phyloP scores from a whole-genome alignment of 225 moss, liverwort and hornwort genomes.

The Rhytidiadelphus loreus region DNA sequence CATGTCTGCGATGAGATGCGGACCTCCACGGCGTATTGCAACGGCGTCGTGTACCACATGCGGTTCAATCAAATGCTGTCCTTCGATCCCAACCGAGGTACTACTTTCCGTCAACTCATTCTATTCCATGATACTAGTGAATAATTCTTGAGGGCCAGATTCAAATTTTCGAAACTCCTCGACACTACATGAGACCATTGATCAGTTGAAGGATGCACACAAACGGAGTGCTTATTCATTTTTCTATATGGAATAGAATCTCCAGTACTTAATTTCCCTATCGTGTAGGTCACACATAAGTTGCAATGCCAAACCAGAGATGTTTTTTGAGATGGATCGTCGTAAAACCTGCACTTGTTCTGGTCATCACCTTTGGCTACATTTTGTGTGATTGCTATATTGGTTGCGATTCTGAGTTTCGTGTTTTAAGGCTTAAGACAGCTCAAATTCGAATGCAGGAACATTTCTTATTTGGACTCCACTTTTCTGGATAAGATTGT shows the following conservation, averaged over 20 bases:
- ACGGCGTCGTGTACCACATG: constrained; percentile 50
- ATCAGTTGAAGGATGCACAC: neutral
- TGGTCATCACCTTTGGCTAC: neutral
- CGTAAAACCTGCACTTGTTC: neutral
- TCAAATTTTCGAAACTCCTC: neutral
- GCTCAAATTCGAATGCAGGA: neutral
- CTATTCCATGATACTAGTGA: neutral
- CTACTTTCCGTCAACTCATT: neutral
- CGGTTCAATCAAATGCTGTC: constrained; percentile 40
- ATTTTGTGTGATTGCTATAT: neutral
- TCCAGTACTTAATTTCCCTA: neutral
- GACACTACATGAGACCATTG: neutral
- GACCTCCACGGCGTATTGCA: constrained; percentile 36
- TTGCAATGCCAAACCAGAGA: neutral
- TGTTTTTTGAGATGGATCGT: neutral
- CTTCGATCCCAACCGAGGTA: constrained; percentile 44
- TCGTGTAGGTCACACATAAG: neutral
- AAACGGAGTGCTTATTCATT: neutral
- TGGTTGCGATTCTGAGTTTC: neutral
- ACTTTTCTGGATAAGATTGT: neutral
- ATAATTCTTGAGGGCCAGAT: neutral
- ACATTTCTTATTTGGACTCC: neutral
- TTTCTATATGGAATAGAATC: neutral
- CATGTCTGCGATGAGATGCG: constrained; percentile 46
- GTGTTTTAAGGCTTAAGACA: neutral